A percentile compares a stretch with the other conserved stretches of the same genome.
These are phyloP conservation scores for Pyrenopolyporus hunteri DNA, from an alignment of 495 filamentous ascomycete genomes.

Conservation along the genomic window DNA sequence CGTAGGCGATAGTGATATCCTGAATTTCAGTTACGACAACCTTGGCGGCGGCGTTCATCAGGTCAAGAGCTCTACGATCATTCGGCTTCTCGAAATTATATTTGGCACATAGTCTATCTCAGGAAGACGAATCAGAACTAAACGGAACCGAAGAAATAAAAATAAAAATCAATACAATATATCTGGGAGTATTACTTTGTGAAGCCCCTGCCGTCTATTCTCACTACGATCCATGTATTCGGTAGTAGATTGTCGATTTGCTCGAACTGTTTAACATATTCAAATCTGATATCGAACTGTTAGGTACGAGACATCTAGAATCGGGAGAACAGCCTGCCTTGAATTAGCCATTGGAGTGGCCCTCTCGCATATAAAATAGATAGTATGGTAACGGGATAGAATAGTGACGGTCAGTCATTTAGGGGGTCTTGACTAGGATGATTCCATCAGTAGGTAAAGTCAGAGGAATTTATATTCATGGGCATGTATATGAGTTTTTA, in stretches of 20 bases:
- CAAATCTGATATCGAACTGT: constrained; percentile 63
- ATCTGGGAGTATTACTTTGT: constrained; percentile 66
- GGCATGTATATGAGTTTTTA: too few relatives aligned
- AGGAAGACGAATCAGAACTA: constrained; percentile 9
- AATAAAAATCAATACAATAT: not conserved
- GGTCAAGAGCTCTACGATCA: constrained; percentile 81
- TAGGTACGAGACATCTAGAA: constrained; percentile 24
- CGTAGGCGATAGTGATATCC: constrained; percentile 87
- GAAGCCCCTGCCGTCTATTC: constrained; percentile 91
- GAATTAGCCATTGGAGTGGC: constrained; percentile 54
- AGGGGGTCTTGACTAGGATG: too few relatives aligned
- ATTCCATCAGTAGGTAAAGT: too few relatives aligned
- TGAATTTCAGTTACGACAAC: constrained; percentile 83
- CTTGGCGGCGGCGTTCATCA: constrained; percentile 92
- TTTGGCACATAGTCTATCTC: constrained; percentile 71
- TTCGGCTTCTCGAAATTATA: constrained; percentile 92
- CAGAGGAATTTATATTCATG: too few relatives aligned
- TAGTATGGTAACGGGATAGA: too few relatives aligned
- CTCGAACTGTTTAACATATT: constrained; percentile 92
- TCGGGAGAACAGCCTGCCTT: constrained; percentile 42
- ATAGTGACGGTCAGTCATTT: too few relatives aligned
- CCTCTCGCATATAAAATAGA: too few relatives aligned
- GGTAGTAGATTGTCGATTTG: constrained; percentile 77
- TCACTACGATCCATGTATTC: constrained; percentile 92
- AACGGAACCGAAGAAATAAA: too few relatives aligned